phyloP scores from a whole-genome alignment of 441 rosid genomes.

The Croton setiger region DNA sequence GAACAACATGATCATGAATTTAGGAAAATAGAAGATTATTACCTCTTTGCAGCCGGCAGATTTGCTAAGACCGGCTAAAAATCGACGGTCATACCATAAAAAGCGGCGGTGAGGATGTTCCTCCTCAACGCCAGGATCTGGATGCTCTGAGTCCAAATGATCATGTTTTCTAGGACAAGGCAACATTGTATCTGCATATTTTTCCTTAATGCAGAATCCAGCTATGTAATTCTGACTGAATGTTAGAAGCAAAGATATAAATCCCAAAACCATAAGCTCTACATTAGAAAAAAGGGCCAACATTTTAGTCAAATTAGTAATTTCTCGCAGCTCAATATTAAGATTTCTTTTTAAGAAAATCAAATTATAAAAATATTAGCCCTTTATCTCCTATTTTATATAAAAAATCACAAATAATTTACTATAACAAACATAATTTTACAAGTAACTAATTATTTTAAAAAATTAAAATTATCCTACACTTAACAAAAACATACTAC shows the following conservation, averaged over 20 bases:
- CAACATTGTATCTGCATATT: constrained; percentile 62
- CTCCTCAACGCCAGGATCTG: background rate
- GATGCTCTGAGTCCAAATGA: background rate
- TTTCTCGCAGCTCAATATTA: background rate
- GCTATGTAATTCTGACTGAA: constrained; percentile 75
- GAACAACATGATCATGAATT: too few species aligned
- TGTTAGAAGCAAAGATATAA: constrained; percentile 79
- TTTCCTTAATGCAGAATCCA: constrained; percentile 51
- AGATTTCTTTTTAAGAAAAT: too few species aligned
- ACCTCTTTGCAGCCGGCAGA: constrained; percentile 33
- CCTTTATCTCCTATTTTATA: too few species aligned
- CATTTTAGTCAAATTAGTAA: too few species aligned
- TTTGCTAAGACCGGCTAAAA: constrained; percentile 35
- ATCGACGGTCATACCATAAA: constrained; percentile 46
- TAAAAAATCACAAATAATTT: too few species aligned
- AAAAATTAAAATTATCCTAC: too few species aligned
- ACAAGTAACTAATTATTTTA: too few species aligned
- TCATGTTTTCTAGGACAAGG: constrained; percentile 45
- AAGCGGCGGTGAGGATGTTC: constrained; percentile 45
- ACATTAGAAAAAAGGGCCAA: constrained; percentile 25
- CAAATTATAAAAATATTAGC: too few species aligned
- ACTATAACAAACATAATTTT: too few species aligned
- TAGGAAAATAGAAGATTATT: background rate
- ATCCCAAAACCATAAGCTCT: constrained; percentile 97
- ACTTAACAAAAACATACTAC: too few species aligned